Base-by-base conservation (phyloP, 208 protist species). In the Acanthamoeba culbertsoni region DNA sequence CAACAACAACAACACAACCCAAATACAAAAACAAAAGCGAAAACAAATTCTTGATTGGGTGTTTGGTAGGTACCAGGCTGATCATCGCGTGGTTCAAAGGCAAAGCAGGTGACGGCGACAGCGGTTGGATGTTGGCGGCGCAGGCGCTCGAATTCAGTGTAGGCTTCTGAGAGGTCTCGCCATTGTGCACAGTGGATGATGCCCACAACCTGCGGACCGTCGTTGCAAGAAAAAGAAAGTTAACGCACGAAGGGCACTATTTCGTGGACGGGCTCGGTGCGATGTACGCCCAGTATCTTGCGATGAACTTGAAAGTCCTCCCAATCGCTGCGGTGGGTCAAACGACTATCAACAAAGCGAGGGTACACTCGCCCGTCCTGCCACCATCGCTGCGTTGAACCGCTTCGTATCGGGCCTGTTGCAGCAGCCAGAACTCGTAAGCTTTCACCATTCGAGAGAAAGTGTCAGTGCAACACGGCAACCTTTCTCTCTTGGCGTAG, bases 251-350 rank as follows among this genome's bases (percentile, higher is more conserved):
- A 37, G 8, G 28, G n/a, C n/a, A n/a, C 51, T 23, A 59, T 23
- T 59, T 59, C 16, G 23, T 59, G 51, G 51, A 59, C 23, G 51
- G 23, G 51, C 51, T n/a, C n/a, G 48, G 48, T 8, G 59, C 7
- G 16, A 14, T 8, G 77, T 88, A 88, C 79, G 79, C 79, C 79
- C 18, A 88, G 79, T 0, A 35, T 88, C 53, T 88, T 88, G 79
- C 79, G 79, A 33, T 63, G 45, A 48, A 63, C 79, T 33, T 88
- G 79, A 35, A 88, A 88, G 46, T 88, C 79, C 53, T 88, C 79
- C 79, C 79, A 88, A n/a, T 88, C 79, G 37, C 79, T 88, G 45
- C 79, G 79, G 37, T 88, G 79, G 16, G 79, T 63, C 26, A 48
- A 7, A 20, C 79, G 45, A 23, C 79, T 63, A 35, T 88, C 79